Evolutionary conservation across 208 protist genomes (phyloP).

Genomic region (Acanthamoeba lenticulata): DNA sequence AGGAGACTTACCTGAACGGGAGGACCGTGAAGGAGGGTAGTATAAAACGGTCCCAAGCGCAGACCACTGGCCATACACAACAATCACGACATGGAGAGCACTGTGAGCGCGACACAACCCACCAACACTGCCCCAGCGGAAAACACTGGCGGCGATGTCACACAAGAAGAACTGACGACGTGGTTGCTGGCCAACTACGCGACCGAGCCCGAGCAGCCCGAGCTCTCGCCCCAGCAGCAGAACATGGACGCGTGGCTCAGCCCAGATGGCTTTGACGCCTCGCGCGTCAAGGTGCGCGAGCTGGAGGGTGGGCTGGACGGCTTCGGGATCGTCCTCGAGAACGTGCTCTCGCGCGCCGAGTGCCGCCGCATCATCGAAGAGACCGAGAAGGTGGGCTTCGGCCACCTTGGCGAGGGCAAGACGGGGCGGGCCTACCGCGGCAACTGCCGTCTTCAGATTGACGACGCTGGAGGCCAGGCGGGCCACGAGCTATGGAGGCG

Average conservation of each 20-base stretch:
- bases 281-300: neutral
- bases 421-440: constrained; percentile 49
- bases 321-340: constrained; percentile 57
- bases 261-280: constrained; percentile 34
- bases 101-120: too few species aligned
- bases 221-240: neutral
- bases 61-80: too few species aligned
- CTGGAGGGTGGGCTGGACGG: constrained; percentile 53
- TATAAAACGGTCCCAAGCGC: too few species aligned
- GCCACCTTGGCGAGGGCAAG: constrained; percentile 46
- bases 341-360: constrained; percentile 42
- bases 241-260: neutral
- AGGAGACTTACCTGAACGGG: too few species aligned
- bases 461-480: neutral
- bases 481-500: constrained; percentile 37
- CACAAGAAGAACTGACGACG: neutral
- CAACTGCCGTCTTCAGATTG: constrained; percentile 46
- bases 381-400: constrained; percentile 23
- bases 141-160: neutral
- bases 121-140: too few species aligned
- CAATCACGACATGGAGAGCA: too few species aligned
- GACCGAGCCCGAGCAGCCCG: constrained; percentile 5
- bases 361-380: constrained; percentile 34
- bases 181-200: neutral
- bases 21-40: too few species aligned